Conservation (phyloP, 2,329 filamentous ascomycete genomes). For the Aspergillaceae sp. region DNA sequence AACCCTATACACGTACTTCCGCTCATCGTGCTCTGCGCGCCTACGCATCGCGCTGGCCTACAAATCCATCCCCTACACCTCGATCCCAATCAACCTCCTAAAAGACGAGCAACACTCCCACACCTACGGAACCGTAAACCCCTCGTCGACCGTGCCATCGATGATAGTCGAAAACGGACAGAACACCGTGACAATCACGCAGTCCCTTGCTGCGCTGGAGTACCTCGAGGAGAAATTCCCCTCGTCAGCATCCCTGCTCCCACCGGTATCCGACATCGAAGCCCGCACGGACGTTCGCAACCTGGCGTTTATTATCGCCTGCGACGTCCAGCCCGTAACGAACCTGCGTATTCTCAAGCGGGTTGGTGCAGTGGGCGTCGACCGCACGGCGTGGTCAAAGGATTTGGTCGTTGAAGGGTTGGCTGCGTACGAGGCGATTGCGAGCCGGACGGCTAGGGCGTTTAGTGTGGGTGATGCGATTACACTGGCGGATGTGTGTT, state of each 20-base stretch:
- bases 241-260: constrained; percentile 39
- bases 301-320: constrained; percentile 46
- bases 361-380: constrained; percentile 38
- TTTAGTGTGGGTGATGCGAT: constrained; percentile 51
- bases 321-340: constrained; percentile 54
- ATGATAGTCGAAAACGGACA: constrained; percentile 33
- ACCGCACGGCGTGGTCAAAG: constrained; percentile 43
- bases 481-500: constrained; percentile 50
- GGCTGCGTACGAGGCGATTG: constrained; percentile 45
- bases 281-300: constrained; percentile 45
- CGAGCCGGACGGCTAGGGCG: constrained; percentile 34
- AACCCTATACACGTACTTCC: constrained; percentile 52
- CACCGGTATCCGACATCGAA: constrained; percentile 30
- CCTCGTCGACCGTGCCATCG: constrained; percentile 48
- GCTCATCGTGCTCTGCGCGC: constrained; percentile 55
- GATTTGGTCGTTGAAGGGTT: constrained; percentile 47
- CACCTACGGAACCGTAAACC: constrained; percentile 44
- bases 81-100: constrained; percentile 46
- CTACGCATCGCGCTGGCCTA: constrained; percentile 52
- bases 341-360: constrained; percentile 48
- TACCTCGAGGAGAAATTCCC: constrained; percentile 52
- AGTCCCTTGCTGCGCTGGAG: constrained; percentile 54
- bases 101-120: constrained; percentile 44
- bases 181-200: constrained; percentile 38
- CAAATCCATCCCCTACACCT: constrained; percentile 45